Evolutionary conservation across 805 yeast genomes (phyloP).

Genomic region (Candida montana): DNA sequence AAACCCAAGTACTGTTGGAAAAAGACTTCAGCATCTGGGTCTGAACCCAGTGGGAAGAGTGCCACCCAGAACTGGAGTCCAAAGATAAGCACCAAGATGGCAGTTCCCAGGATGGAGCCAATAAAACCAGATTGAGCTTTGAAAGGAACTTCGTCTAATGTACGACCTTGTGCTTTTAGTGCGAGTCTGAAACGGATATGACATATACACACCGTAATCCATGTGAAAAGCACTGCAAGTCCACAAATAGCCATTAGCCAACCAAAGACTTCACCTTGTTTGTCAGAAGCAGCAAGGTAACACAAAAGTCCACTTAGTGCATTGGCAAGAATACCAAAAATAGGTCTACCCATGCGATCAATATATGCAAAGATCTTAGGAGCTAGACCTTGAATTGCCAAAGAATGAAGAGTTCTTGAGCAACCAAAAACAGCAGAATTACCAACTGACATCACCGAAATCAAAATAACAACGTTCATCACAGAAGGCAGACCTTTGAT

Average conservation of each 20-base stretch:
- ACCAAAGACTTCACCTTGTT: conserved; percentile 35
- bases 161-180: conserved; percentile 36
- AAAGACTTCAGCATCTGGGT: conserved; percentile 30
- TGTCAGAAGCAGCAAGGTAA: conserved; percentile 39
- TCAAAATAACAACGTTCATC: conserved; percentile 36
- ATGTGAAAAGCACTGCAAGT: conserved; percentile 42
- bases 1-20: conserved; percentile 39
- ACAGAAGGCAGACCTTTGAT: conserved; percentile 33
- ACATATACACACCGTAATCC: conserved; percentile 42
- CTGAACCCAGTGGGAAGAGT: conserved; percentile 37
- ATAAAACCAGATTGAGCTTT: conserved; percentile 37
- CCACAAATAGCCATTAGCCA: conserved; percentile 50
- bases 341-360: conserved; percentile 47
- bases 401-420: conserved; percentile 45
- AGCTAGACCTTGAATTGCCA: conserved; percentile 41
- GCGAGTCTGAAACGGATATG: conserved; percentile 44
- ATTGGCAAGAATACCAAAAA: conserved; percentile 38
- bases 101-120: conserved; percentile 38
- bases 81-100: conserved; percentile 32
- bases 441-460: conserved; percentile 41
- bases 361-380: conserved; percentile 38
- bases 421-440: conserved; percentile 55
- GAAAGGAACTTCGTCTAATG: conserved; percentile 36
- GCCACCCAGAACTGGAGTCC: conserved; percentile 46
- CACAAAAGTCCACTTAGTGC: conserved; percentile 38